Evolutionary conservation across 2,329 filamentous ascomycete species (phyloP), one percentile per base, ranked within the genome.

Genomic region (Colletotrichum shisoi): DNA sequence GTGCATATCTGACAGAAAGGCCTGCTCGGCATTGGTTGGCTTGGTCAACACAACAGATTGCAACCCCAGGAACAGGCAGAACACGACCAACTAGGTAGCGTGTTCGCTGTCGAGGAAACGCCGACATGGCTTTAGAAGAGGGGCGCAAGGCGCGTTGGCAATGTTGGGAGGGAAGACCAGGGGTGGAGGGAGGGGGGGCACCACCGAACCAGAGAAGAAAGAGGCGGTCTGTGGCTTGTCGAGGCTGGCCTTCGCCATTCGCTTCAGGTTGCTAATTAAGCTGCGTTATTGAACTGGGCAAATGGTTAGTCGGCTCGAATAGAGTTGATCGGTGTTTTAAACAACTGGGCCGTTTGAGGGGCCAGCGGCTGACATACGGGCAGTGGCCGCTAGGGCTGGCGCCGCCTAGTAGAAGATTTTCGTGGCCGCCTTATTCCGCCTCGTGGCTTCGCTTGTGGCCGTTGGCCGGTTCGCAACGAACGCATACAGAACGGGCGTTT

Each of bases 211-310:
- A n/a, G 2, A 5, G 59, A 52, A 46, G 45, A 12, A 42, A 45
- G 6, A 34, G 62, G 45, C 45, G 57, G 51, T 57, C 42, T 67
- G 39, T 39, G 45, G 39, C 51, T 56, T 37, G 21, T 31, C 17
- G 45, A 49, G 49, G 57, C 27, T 34, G 44, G 19, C 27, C 37
- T 13, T n/a, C 12, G 17, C 34, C 31, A 37, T 52, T 66, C 31
- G 42, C 42, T 45, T 21, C 39, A 42, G 15, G 17, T 27, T 67
- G 40, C 17, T 31, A 34, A 15, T 12, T 39, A 31, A 34, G 49
- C 37, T 39, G 57, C 66, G 51, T 62, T 68, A 68, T 68, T 57
- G 66, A 62, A 45, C 13, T 12, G 15, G 21, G 37, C 21, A 13
- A 34, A 37, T 12, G n/a, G 27, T 45, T 67, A 67, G 62, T 46